phyloP scores from a whole-genome alignment of 148 eudicot genomes.

The Drosera capensis region DNA sequence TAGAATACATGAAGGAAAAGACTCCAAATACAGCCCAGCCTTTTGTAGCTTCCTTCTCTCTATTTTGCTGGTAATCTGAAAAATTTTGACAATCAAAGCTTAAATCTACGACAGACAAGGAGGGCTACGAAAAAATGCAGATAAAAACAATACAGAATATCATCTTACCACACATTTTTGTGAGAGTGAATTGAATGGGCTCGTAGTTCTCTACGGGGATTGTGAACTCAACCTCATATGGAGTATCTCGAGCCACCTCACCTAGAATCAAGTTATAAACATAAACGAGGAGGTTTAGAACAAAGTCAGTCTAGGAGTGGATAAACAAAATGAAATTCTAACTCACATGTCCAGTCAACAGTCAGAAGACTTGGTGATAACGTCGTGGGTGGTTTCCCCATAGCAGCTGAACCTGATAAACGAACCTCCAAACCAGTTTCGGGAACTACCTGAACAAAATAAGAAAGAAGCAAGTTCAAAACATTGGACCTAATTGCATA shows the following conservation, averaged over 20 bases:
- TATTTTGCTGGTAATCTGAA: slow-evolving; percentile 46
- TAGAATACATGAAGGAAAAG: slow-evolving; percentile 53
- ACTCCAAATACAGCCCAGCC: slow-evolving; percentile 94
- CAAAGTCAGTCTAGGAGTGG: neutral
- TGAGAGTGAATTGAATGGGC: slow-evolving; percentile 54
- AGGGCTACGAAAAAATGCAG: neutral
- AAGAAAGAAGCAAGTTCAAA: slow-evolving; percentile 1
- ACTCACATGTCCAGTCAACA: slow-evolving; percentile 82
- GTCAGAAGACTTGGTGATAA: slow-evolving; percentile 59
- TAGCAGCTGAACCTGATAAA: slow-evolving; percentile 73
- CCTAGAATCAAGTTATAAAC: slow-evolving; percentile 45
- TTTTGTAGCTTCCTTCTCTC: slow-evolving; percentile 29
- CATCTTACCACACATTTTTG: slow-evolving; percentile 69
- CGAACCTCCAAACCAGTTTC: slow-evolving; percentile 61
- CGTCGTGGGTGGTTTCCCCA: slow-evolving; percentile 72
- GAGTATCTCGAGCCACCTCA: slow-evolving; percentile 34
- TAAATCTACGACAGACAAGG: neutral
- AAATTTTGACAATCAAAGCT: slow-evolving; percentile 4
- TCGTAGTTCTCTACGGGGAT: slow-evolving; percentile 68
- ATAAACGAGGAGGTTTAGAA: slow-evolving; percentile 5
- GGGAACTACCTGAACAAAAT: slow-evolving; percentile 40
- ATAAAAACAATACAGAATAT: slow-evolving; percentile 3
- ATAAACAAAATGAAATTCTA: slow-evolving; percentile 1
- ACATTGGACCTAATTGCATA: no score
- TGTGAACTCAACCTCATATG: slow-evolving; percentile 66